A percentile compares a stretch with the other conserved stretches of the same genome.
phyloP scores from a whole-genome alignment of 768 basidiomycete species.

The Tulasnella sp. region DNA sequence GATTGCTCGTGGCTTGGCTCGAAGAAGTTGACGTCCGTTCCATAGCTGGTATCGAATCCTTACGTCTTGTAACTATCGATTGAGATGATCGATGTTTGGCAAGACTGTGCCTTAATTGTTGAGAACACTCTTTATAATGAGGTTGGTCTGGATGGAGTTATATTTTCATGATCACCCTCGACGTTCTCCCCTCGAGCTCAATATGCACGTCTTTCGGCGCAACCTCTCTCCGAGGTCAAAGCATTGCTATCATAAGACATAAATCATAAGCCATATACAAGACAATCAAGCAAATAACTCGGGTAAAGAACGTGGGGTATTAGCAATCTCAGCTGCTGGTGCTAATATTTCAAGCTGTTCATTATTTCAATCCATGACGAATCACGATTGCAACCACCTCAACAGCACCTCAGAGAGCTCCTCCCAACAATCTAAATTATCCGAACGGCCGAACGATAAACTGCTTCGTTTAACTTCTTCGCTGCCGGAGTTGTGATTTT shows the following conservation, averaged over 20 bases:
- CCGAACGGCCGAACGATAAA: neutral
- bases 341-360: neutral
- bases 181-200: no score
- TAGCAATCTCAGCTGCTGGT: neutral
- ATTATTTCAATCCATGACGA: neutral
- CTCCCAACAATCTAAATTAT: neutral
- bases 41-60: no score
- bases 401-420: neutral
- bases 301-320: neutral
- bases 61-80: no score
- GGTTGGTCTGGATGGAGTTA: no score
- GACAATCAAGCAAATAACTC: neutral
- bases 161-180: no score
- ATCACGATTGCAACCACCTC: neutral
- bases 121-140: no score
- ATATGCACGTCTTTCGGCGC: no score
- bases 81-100: no score
- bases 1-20: no score
- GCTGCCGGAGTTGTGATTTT: neutral
- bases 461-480: neutral
- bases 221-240: neutral
- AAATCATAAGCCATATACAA: neutral
- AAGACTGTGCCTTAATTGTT: no score
- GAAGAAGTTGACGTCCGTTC: no score
- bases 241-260: neutral